These are phyloP conservation scores for Boletus sensibilis DNA, from an alignment of 768 basidiomycete species.

Conservation along the genomic window DNA sequence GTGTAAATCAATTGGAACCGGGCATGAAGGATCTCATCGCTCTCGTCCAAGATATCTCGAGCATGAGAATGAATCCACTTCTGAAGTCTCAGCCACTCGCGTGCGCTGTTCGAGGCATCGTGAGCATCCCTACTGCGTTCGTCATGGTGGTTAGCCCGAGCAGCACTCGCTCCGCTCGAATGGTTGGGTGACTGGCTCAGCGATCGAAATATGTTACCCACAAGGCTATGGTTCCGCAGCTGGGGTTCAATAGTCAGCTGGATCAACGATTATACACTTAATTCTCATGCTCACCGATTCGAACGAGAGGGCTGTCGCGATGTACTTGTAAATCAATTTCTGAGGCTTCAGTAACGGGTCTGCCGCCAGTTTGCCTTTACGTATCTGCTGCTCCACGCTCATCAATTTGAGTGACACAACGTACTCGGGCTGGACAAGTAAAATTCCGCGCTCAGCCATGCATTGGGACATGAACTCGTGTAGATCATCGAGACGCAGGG, in stretches of 20 bases:
- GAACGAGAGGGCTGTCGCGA: not conserved
- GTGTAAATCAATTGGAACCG: constrained; percentile 40
- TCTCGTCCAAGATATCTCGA: constrained; percentile 33
- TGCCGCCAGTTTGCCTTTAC: not conserved
- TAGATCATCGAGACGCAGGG: constrained; percentile 21
- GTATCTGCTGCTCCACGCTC: constrained; percentile 35
- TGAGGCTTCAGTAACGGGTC: constrained; percentile 13
- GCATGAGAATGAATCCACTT: constrained; percentile 23
- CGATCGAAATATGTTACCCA: not conserved
- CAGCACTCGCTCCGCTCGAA: too few relatives aligned
- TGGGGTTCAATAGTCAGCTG: not conserved
- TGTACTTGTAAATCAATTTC: not conserved
- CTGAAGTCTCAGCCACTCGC: constrained; percentile 28
- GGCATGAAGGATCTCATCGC: constrained; percentile 35
- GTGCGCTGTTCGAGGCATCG: not conserved
- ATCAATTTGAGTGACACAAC: constrained; percentile 47
- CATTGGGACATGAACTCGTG: constrained; percentile 37
- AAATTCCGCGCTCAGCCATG: constrained; percentile 35
- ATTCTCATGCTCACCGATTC: not conserved
- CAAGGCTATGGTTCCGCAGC: not conserved
- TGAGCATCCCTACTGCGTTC: not conserved
- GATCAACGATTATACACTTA: not conserved
- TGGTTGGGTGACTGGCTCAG: not conserved
- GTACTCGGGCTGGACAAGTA: constrained; percentile 50
- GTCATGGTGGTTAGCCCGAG: not conserved